Conservation (phyloP, 2,329 filamentous ascomycete genomes). For the Cordyceps cateniannulata region DNA sequence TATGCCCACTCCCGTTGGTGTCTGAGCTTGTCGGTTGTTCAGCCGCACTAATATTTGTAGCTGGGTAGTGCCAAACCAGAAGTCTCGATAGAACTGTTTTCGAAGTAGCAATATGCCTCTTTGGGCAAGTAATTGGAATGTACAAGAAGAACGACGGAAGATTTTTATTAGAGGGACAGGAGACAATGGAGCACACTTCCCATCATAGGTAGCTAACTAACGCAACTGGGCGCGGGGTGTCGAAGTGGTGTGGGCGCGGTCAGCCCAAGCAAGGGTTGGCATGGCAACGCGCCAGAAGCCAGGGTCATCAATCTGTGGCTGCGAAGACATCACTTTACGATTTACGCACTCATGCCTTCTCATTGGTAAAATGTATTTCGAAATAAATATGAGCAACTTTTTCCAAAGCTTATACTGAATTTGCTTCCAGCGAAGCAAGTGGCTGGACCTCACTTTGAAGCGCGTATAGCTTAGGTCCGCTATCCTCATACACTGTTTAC, state of each 20-base stretch:
- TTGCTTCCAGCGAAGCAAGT: no score
- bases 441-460: no score
- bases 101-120: background rate
- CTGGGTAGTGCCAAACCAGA: conserved; percentile 1
- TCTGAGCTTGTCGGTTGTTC: background rate
- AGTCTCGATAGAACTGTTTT: background rate
- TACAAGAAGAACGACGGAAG: background rate
- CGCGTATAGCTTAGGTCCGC: no score
- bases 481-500: no score
- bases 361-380: no score
- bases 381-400: no score
- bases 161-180: background rate
- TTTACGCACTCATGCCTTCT: no score
- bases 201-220: background rate
- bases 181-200: background rate
- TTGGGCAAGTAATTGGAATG: conserved; percentile 4
- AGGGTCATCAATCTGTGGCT: background rate
- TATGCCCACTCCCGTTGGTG: background rate
- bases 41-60: conserved; percentile 4
- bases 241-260: background rate
- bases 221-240: background rate
- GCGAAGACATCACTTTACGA: background rate
- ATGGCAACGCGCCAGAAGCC: background rate
- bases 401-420: no score
- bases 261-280: conserved; percentile 6